Evolutionary conservation across 306 rosid genomes (phyloP).

Genomic region (Benincasa hispida): DNA sequence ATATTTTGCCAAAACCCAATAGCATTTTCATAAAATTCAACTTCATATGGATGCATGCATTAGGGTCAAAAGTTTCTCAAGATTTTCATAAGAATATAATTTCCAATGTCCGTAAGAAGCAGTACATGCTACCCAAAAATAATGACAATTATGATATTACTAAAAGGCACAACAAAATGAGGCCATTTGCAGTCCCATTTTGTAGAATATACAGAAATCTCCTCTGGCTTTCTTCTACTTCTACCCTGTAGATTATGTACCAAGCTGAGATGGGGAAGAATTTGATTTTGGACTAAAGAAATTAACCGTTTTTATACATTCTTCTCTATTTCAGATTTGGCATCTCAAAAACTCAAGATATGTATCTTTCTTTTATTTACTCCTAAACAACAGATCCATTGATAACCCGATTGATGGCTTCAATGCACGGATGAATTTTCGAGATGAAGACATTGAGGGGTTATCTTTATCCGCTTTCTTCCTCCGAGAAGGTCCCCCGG

Average conservation of each 20-base stretch:
- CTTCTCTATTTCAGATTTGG: background rate
- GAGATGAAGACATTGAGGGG: conserved; percentile 43
- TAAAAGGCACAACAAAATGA: background rate
- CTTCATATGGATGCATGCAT: background rate
- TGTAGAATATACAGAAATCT: conserved; percentile 4
- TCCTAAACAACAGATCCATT: conserved; percentile 35
- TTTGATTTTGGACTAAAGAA: background rate
- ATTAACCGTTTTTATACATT: background rate
- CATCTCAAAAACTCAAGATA: conserved; percentile 2
- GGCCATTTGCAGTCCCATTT: background rate
- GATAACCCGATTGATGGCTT: conserved; percentile 61
- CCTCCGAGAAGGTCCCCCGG: conserved; percentile 34
- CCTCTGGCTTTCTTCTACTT: background rate
- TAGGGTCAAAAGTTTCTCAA: background rate
- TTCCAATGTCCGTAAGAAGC: background rate
- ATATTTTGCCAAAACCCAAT: too few species aligned
- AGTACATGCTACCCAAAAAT: background rate
- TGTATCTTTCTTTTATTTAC: conserved; percentile 24
- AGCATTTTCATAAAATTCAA: background rate
- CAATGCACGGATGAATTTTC: conserved; percentile 50
- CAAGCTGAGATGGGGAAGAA: background rate
- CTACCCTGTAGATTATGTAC: background rate
- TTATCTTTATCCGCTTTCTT: conserved; percentile 33
- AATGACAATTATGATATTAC: background rate
- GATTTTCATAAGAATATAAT: background rate